These are phyloP conservation scores for Licmophora abbreviata DNA, from an alignment of 108 stramenopile species.

Conservation along the genomic window DNA sequence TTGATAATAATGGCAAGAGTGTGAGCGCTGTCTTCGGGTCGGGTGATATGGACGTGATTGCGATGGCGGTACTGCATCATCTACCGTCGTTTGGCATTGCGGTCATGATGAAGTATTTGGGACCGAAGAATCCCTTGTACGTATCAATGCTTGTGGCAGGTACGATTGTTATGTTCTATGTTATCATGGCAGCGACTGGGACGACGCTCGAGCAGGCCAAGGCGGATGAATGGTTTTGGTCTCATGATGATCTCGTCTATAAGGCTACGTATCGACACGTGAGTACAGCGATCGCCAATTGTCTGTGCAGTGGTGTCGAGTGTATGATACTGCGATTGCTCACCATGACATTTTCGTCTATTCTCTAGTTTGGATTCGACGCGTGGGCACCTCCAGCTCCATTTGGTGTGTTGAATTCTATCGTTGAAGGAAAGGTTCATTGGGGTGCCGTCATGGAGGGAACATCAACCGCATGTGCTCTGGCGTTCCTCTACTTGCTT, in stretches of 20 bases:
- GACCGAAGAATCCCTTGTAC: constrained; percentile 46
- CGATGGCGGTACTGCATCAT: constrained; percentile 30
- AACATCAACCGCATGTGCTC: constrained; percentile 34
- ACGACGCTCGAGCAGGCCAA: constrained; percentile 41
- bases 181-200: constrained; percentile 25
- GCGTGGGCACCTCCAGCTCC: constrained; percentile 37
- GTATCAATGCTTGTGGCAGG: constrained; percentile 29
- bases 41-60: constrained; percentile 15
- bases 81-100: constrained; percentile 42
- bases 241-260: constrained; percentile 27
- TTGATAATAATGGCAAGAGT: constrained; percentile 32
- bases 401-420: constrained; percentile 25
- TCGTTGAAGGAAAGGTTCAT: constrained; percentile 26
- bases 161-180: constrained; percentile 36
- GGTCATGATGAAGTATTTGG: constrained; percentile 34
- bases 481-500: constrained; percentile 63
- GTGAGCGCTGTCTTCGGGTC: constrained; percentile 22
- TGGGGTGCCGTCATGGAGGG: constrained; percentile 54
- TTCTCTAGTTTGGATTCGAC: too few relatives aligned
- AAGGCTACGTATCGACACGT: not conserved
- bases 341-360: too few relatives aligned
- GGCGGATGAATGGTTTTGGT: constrained; percentile 50
- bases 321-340: too few relatives aligned
- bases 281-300: too few relatives aligned
- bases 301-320: too few relatives aligned